Evolutionary conservation across 495 filamentous ascomycete species (phyloP), one percentile per base, ranked within the genome.

Genomic region (Trichocladium antarcticum): DNA sequence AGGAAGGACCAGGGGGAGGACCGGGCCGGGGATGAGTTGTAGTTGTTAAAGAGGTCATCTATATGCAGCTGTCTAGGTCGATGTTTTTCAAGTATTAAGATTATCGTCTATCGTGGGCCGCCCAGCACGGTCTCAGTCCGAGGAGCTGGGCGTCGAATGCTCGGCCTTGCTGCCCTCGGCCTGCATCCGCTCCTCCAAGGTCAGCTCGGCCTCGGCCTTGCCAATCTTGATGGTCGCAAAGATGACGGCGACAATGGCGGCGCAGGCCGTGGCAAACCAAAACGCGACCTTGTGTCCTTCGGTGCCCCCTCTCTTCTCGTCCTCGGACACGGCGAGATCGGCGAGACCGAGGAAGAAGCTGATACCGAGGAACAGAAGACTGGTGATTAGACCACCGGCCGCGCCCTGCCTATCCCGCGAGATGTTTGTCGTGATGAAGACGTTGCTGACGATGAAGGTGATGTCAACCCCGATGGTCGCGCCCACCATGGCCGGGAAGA

Each of bases 391-490:
- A 0, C 81, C 87, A 0, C 87, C 88, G 0, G 86, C 86, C 0
- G 89, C 70, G 1, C 85, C 86, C 61, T 94, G 88, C 35, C 77
- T 73, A 8, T 74, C 69, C 34, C 75, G 72, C 0, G 86, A 82
- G 55, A 92, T 69, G 5, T 75, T 77, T 1, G 83, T 85, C 0
- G 84, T 89, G 60, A 90, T 83, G 61, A 92, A 93, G 39, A 94
- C 79, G 57, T 88, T 92, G 32, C 84, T 77, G 7, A 94, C 72
- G 56, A 85, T 88, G 71, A 82, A 94, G 21, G 80, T 84, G 50
- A 92, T 81, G 57, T 95, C 88, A 39, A 93, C 83, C 5, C 83
- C 88, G 31, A 89, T 69, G 0, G 88, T 94, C 3, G 78, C 81
- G 53, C 81, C 82, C 20, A 90, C 65, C 88, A 93, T 94, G 20